These are phyloP conservation scores for Tolypocladium amazonense DNA, from an alignment of 2,329 filamentous ascomycete genomes.

Conservation along the genomic window DNA sequence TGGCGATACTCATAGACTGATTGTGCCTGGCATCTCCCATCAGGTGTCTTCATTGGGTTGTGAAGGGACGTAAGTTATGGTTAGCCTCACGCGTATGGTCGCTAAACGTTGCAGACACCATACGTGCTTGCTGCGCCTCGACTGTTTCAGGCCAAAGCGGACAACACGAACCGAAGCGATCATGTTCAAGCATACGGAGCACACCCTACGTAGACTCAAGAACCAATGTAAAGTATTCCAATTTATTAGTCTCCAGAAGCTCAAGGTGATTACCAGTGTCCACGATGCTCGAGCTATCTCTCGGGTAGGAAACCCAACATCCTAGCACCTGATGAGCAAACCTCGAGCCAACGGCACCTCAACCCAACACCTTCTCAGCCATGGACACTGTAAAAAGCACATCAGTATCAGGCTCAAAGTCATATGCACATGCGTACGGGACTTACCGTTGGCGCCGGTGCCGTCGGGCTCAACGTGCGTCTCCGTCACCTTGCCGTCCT, in stretches of 20 bases:
- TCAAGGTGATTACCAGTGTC: background rate
- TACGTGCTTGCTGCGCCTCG: too few relatives aligned
- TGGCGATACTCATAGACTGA: too few relatives aligned
- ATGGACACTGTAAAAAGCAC: constrained; percentile 29
- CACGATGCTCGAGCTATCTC: background rate
- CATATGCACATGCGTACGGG: background rate
- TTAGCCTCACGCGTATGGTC: too few relatives aligned
- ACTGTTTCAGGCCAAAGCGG: too few relatives aligned
- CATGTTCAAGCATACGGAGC: background rate
- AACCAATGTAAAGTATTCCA: too few relatives aligned
- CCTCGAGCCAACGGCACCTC: background rate
- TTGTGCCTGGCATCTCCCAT: too few relatives aligned
- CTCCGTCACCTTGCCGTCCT: constrained; percentile 76
- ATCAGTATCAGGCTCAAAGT: background rate
- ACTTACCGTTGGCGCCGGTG: constrained; percentile 64
- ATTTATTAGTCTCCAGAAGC: background rate
- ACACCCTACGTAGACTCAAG: too few relatives aligned
- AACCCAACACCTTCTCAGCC: constrained; percentile 37
- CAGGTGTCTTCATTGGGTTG: too few relatives aligned
- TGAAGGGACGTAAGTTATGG: too few relatives aligned
- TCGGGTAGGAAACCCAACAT: background rate
- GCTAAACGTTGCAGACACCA: too few relatives aligned
- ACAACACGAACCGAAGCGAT: too few relatives aligned
- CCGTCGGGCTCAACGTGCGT: constrained; percentile 81
- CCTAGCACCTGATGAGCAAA: background rate